Evolutionary conservation across 306 rosid species (phyloP).

Genomic region (Neltuma alba): DNA sequence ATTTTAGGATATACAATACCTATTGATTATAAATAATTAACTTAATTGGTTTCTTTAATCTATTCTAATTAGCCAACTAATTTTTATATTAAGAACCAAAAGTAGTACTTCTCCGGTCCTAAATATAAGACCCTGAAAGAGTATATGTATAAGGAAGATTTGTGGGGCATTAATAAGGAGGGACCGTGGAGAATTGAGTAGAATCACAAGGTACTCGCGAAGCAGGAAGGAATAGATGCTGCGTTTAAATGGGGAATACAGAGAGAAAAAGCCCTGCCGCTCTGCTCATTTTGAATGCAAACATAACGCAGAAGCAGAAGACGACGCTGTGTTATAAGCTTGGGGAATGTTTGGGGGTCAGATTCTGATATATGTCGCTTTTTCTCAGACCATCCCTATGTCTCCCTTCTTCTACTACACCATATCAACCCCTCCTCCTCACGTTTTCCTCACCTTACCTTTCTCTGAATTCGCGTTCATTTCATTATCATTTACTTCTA

Average conservation of each 20-base stretch:
- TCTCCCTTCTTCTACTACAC: not conserved
- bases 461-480: too few relatives aligned
- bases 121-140: too few relatives aligned
- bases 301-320: not conserved
- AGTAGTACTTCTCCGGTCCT: too few relatives aligned
- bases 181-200: conserved; percentile 28
- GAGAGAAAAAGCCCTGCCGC: not conserved
- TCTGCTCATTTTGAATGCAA: not conserved
- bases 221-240: not conserved
- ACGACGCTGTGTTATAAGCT: not conserved
- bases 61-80: too few relatives aligned
- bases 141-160: too few relatives aligned
- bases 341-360: conserved; percentile 30
- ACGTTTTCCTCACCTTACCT: too few relatives aligned
- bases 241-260: not conserved
- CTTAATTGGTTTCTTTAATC: too few relatives aligned
- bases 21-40: too few relatives aligned
- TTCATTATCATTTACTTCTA: too few relatives aligned
- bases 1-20: too few relatives aligned
- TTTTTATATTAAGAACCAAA: too few relatives aligned
- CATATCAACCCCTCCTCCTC: not conserved
- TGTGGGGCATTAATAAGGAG: conserved; percentile 27
- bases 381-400: conserved; percentile 23
- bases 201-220: conserved; percentile 38
- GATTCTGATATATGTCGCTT: conserved; percentile 19